phyloP scores from a whole-genome alignment of 352 stramenopile genomes.

The Detonula confervacea region DNA sequence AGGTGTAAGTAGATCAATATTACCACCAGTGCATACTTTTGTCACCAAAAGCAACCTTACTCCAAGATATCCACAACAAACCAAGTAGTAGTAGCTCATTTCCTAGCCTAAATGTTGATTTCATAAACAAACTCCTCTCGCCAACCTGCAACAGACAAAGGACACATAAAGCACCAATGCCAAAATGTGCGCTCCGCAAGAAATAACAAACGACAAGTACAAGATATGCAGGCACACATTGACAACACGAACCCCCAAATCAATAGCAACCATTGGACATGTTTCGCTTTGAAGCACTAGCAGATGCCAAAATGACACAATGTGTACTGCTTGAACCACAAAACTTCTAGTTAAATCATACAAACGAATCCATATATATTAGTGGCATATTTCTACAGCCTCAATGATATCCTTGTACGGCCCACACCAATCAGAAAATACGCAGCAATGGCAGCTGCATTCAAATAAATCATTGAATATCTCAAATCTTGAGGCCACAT shows the following conservation, averaged over 20 bases:
- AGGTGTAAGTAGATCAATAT: neutral
- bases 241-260: neutral
- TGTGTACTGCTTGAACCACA: conserved; percentile 11
- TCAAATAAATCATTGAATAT: conserved; percentile 1
- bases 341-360: neutral
- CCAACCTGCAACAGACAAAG: conserved; percentile 32
- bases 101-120: conserved; percentile 15
- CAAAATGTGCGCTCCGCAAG: neutral
- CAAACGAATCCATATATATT: conserved; percentile 30
- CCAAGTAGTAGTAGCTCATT: conserved; percentile 19
- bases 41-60: conserved; percentile 16
- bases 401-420: conserved; percentile 25
- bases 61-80: conserved; percentile 19
- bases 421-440: neutral
- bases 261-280: neutral
- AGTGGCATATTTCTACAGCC: conserved; percentile 38
- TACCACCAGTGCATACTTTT: conserved; percentile 24
- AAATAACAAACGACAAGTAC: neutral
- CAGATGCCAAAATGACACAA: neutral
- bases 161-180: conserved; percentile 7
- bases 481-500: neutral
- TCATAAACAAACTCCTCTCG: conserved; percentile 1
- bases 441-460: neutral
- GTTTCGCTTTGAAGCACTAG: neutral
- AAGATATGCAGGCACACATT: neutral